A percentile compares a stretch with the other conserved stretches of the same genome.
These are phyloP conservation scores for Ulmus americana DNA, from an alignment of 331 rosid genomes.

Conservation along the genomic window DNA sequence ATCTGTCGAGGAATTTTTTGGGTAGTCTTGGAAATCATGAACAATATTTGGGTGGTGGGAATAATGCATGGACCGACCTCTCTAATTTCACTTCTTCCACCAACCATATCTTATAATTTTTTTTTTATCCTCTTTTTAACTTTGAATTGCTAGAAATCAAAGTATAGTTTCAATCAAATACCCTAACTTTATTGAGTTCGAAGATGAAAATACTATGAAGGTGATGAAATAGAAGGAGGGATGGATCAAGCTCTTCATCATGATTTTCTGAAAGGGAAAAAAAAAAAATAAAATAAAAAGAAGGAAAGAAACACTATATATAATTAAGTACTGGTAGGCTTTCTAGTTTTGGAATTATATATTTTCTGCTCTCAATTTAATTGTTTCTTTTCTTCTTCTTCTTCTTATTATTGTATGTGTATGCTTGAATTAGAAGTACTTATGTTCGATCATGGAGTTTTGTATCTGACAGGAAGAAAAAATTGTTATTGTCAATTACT, in stretches of 20 bases:
- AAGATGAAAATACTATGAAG: neutral
- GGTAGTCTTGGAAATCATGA: constrained; percentile 44
- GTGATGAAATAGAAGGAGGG: constrained; percentile 6
- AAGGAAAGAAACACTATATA: neutral
- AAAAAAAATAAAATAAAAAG: neutral
- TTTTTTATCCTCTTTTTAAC: neutral
- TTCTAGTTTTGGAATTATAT: constrained; percentile 24
- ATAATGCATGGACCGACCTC: constrained; percentile 59
- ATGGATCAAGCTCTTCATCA: constrained; percentile 9
- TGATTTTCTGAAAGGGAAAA: constrained; percentile 12
- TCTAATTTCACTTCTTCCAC: constrained; percentile 59
- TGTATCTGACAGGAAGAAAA: constrained; percentile 28
- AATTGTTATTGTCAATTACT: constrained; percentile 19
- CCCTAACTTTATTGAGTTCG: neutral
- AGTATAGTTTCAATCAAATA: neutral
- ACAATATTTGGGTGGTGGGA: constrained; percentile 8
- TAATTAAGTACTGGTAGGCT: constrained; percentile 32
- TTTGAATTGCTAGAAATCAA: neutral
- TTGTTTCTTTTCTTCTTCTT: constrained; percentile 13
- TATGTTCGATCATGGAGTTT: constrained; percentile 26
- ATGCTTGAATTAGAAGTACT: constrained; percentile 20
- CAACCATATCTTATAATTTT: constrained; percentile 44
- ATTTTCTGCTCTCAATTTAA: constrained; percentile 11
- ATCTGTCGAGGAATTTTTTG: constrained; percentile 48
- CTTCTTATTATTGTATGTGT: constrained; percentile 12